These are phyloP conservation scores for Fagus sylvatica DNA, from an alignment of 306 rosid genomes.

Conservation along the genomic window DNA sequence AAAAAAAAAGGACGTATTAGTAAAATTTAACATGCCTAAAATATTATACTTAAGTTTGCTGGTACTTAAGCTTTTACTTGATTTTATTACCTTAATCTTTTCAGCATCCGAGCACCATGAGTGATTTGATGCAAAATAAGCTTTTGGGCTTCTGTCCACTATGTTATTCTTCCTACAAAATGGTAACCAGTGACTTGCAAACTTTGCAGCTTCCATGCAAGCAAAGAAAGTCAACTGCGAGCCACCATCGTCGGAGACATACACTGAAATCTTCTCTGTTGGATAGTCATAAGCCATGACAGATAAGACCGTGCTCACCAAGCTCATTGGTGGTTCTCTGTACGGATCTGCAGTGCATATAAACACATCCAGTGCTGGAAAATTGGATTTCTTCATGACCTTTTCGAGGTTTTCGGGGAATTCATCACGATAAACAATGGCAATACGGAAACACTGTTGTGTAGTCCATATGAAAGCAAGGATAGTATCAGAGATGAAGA, in stretches of 20 bases:
- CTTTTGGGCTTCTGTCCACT: slow-evolving; percentile 32
- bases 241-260: slow-evolving; percentile 56
- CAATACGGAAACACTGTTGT: slow-evolving; percentile 31
- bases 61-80: too few species aligned
- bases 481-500: slow-evolving; percentile 34
- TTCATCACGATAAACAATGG: slow-evolving; percentile 27
- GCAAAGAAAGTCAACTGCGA: slow-evolving; percentile 46
- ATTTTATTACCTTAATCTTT: slow-evolving; percentile 32
- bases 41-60: too few species aligned
- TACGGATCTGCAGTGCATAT: slow-evolving; percentile 47
- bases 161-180: slow-evolving; percentile 35
- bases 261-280: slow-evolving; percentile 37
- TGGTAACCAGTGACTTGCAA: slow-evolving; percentile 44
- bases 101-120: slow-evolving; percentile 1
- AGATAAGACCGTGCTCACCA: slow-evolving; percentile 40
- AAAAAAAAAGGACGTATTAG: too few species aligned
- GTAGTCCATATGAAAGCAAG: slow-evolving; percentile 28
- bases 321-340: slow-evolving; percentile 44
- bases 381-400: neutral
- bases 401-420: slow-evolving; percentile 17
- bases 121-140: slow-evolving; percentile 20
- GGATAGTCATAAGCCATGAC: slow-evolving; percentile 46
- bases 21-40: too few species aligned
- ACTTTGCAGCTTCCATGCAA: slow-evolving; percentile 44
- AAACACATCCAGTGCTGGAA: slow-evolving; percentile 43